Evolutionary conservation across 2,329 filamentous ascomycete species (phyloP).

Genomic region (Chaetomium olivaceum): DNA sequence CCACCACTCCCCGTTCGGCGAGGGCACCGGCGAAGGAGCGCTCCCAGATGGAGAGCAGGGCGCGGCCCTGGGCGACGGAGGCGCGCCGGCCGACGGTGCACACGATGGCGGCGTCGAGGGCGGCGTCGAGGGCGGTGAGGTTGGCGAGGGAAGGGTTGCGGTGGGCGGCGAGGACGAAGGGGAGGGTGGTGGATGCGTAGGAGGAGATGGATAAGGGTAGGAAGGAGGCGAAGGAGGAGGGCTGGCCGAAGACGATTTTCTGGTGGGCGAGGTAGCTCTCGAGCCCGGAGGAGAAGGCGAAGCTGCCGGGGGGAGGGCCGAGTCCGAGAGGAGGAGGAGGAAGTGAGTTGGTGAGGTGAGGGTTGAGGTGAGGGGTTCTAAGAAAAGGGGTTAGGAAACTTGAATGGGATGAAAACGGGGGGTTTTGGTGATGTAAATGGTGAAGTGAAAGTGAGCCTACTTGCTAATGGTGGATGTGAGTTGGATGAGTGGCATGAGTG

Average conservation of each 20-base stretch:
- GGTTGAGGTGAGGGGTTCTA: background rate
- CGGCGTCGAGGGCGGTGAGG: slow-evolving; percentile 67
- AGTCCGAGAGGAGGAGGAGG: slow-evolving; percentile 28
- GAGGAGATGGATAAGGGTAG: slow-evolving; percentile 69
- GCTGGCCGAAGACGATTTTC: slow-evolving; percentile 31
- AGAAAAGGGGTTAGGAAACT: background rate
- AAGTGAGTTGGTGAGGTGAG: slow-evolving; percentile 16
- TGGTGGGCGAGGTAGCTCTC: slow-evolving; percentile 78
- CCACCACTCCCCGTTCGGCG: background rate
- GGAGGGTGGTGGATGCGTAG: slow-evolving; percentile 70
- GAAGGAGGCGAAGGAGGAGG: slow-evolving; percentile 62
- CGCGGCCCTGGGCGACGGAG: slow-evolving; percentile 73
- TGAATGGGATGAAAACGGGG: background rate
- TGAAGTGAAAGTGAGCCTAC: background rate
- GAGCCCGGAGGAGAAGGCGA: slow-evolving; percentile 80
- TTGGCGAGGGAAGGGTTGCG: slow-evolving; percentile 43
- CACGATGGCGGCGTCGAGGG: slow-evolving; percentile 72
- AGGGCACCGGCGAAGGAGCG: slow-evolving; percentile 56
- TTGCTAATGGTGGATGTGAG: slow-evolving; percentile 7
- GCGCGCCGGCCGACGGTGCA: slow-evolving; percentile 79
- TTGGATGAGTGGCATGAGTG: background rate
- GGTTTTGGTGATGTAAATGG: background rate
- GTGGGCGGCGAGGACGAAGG: slow-evolving; percentile 71
- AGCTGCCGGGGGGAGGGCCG: slow-evolving; percentile 58
- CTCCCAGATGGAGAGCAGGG: slow-evolving; percentile 75